Evolutionary conservation across 2,329 filamentous ascomycete species (phyloP), one percentile per base, ranked within the genome.

Genomic region (Coleophoma eucalyptorum): DNA sequence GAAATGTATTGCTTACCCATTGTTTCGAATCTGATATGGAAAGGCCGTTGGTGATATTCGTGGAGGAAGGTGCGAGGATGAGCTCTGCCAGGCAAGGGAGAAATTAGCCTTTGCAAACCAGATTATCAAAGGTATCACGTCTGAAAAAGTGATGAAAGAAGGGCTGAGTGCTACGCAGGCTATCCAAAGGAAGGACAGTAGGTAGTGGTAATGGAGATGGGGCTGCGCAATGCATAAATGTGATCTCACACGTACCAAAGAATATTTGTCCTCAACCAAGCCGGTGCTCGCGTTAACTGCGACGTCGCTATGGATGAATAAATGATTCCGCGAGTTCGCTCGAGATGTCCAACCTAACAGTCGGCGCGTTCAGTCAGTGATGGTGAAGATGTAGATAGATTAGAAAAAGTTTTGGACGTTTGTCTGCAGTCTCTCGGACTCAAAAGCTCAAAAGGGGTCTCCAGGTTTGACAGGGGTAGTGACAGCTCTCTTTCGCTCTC

Each of bases 1-100:
- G 50, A 60, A 60, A 59, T 42, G 40, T 48, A 50, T 55, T 62
- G 63, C 63, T 66, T 66, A 66, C 63, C 63, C 62, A 66, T 66
- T 62, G 57, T 64, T 35, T 58, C 42, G 53, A 57, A 48, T 61
- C 46, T 38, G 56, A 55, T 58, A 47, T 49, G 61, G 61, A 63
- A 65, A 52, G 62, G 56, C 58, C 60, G 60, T 56, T 57, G 31
- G 50, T 67, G 73, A 60, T 67, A 67, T 50, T 56, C 44, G 50
- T 48, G 38, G 54, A 48, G 52, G 57, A 50, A 61, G 55, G 58
- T 53, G 47, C 50, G 52, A 56, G 49, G 52, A 50, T 41, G 46
- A 46, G 48, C 31, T 59, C 56, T 60, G 42, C 33, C 40, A 43
- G 26, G 43, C 34, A 48, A 49, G 42, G 49, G 32, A 20, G 31